phyloP scores from a whole-genome alignment of 2,329 filamentous ascomycete species.

The Ophiostoma sp. region DNA sequence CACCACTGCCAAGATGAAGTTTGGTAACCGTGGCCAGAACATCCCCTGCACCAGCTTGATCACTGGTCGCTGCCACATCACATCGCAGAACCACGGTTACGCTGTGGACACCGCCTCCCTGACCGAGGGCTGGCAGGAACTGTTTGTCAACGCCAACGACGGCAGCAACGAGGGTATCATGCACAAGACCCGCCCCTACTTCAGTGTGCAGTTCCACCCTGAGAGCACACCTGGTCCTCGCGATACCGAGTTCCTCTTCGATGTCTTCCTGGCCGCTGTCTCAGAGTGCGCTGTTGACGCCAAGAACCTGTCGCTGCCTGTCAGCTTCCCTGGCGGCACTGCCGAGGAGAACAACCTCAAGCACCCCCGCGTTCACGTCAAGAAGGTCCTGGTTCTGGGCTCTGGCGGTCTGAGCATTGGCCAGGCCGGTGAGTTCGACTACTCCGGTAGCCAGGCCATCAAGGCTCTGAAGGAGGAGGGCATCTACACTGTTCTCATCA shows the following conservation, averaged over 20 bases:
- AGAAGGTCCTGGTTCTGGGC: conserved; percentile 91
- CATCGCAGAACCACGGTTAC: conserved; percentile 96
- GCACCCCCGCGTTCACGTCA: conserved; percentile 74
- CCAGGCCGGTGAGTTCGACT: conserved; percentile 97
- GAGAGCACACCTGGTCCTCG: conserved; percentile 93
- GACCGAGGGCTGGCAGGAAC: conserved; percentile 76
- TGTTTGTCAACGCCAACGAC: conserved; percentile 98
- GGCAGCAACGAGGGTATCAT: conserved; percentile 97
- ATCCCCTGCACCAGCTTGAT: conserved; percentile 96
- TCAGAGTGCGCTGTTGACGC: conserved; percentile 62
- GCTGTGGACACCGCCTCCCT: conserved; percentile 79
- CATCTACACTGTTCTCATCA: conserved; percentile 97
- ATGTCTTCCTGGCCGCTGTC: conserved; percentile 89
- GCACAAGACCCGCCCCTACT: conserved; percentile 78
- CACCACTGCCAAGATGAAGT: conserved; percentile 92
- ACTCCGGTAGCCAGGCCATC: conserved; percentile 96
- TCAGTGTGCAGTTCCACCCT: conserved; percentile 99
- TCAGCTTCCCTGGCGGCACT: conserved; percentile 81
- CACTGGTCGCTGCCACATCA: conserved; percentile 96
- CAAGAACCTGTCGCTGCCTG: conserved; percentile 62
- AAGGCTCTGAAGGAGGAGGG: conserved; percentile 97
- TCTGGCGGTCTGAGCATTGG: conserved; percentile 95
- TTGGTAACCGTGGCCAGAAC: conserved; percentile 97
- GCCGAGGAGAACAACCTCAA: conserved; percentile 69
- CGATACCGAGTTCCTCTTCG: conserved; percentile 94